Evolutionary conservation across 2,329 filamentous ascomycete genomes (phyloP), one percentile per base, ranked within the genome.

Genomic region (Nannizziopsis barbatae): DNA sequence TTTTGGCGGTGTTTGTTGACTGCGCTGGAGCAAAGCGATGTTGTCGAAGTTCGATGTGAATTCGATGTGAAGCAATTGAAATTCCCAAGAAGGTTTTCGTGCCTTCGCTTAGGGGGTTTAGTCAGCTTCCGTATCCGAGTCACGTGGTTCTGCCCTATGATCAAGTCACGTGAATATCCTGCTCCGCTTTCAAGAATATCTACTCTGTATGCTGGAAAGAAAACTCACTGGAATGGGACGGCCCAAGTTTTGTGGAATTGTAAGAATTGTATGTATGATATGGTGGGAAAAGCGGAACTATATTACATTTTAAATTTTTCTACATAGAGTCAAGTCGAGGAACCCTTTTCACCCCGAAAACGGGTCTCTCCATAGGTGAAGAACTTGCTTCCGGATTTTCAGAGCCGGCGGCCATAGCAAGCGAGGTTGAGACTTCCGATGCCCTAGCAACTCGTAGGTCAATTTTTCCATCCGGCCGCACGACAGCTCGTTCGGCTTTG

Each of bases 401-500:
- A 15, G 45, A 7, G 22, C 22, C 47, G 14, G 45, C 32, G 2
- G 50, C 33, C 11, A 40, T 51, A 35, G 52, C 35, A 35, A 54
- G 48, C 9, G 52, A 46, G 42, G 50, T 53, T 12, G 50, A 20
- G 8, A 44, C 35, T n/a, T 51, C 50, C 2, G 45, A 35, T 2
- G 54, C 44, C n/a, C 50, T 41, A 15, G 43, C 47, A 33, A 54
- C 49, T 6, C 38, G 17, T n/a, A 75, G 61, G 3, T 57, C 56
- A 49, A 75, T 66, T 33, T 63, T 64, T 32, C 72, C 72, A 9
- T 66, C 58, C 15, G 71, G 65, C 51, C 72, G 65, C 31, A 75
- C 60, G 39, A 57, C 60, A 17, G 72, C 75, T 36, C 66, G 68
- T 38, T 64, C 60, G 1, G 75, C 71, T 14, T 69, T 66, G 18